phyloP scores from a whole-genome alignment of 306 rosid genomes.

The Pachyrhizus erosus region DNA sequence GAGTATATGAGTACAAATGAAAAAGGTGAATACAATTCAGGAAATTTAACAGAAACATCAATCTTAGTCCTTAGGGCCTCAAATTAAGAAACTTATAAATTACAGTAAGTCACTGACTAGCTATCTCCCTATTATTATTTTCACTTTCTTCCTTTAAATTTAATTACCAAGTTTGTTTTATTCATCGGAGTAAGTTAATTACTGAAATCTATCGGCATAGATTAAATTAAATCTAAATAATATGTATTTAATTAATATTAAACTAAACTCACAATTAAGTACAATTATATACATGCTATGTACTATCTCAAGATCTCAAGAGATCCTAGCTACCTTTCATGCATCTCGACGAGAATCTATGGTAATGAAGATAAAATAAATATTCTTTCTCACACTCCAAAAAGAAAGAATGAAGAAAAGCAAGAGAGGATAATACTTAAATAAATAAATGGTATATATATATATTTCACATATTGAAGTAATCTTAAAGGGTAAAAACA shows the following conservation, averaged over 20 bases:
- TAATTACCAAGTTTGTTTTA: background rate
- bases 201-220: background rate
- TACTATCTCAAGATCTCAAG: background rate
- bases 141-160: background rate
- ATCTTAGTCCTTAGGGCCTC: background rate
- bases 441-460: background rate
- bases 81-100: background rate
- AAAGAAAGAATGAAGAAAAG: constrained; percentile 18
- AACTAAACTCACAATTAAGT: background rate
- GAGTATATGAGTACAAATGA: background rate
- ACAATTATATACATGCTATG: background rate
- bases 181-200: background rate
- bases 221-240: background rate
- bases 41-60: constrained; percentile 11
- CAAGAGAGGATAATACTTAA: constrained; percentile 22
- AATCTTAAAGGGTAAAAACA: constrained; percentile 29
- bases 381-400: constrained; percentile 23
- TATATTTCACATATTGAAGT: background rate
- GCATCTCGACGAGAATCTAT: constrained; percentile 39
- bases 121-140: background rate
- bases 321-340: constrained; percentile 39
- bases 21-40: constrained; percentile 1
- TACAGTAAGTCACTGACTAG: background rate
- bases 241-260: background rate
- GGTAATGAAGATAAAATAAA: constrained; percentile 32